These are phyloP conservation scores for Hawksworthiomyces lignivorus DNA, from an alignment of 2,329 filamentous ascomycete species.

Conservation along the genomic window DNA sequence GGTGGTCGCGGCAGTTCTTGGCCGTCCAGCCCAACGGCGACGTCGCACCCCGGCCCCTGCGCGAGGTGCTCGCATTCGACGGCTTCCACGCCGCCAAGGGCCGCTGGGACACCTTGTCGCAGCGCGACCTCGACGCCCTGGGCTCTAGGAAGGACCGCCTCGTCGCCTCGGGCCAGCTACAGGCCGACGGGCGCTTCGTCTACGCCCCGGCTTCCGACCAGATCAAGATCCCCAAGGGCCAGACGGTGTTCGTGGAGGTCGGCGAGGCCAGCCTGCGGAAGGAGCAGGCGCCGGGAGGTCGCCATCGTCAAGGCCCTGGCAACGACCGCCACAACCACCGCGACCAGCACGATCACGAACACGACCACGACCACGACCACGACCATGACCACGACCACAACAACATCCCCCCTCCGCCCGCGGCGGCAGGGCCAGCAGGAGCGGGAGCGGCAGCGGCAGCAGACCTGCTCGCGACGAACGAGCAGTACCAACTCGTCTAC, in stretches of 20 bases:
- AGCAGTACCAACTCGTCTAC: slow-evolving; percentile 65
- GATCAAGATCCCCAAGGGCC: slow-evolving; percentile 83
- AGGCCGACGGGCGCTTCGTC: slow-evolving; percentile 73
- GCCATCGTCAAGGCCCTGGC: not conserved
- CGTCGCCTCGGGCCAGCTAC: slow-evolving; percentile 44
- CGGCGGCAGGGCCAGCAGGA: not conserved
- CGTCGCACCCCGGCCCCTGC: slow-evolving; percentile 51
- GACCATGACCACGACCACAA: slow-evolving; percentile 34
- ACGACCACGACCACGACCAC: too few species aligned
- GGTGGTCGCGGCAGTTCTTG: slow-evolving; percentile 38
- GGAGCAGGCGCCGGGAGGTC: slow-evolving; percentile 37
- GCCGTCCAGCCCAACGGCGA: slow-evolving; percentile 31
- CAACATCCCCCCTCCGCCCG: not conserved
- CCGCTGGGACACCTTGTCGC: slow-evolving; percentile 21
- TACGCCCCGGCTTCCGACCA: slow-evolving; percentile 92
- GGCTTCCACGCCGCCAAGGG: too few species aligned
- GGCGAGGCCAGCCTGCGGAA: slow-evolving; percentile 57
- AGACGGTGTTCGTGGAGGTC: slow-evolving; percentile 71
- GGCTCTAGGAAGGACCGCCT: slow-evolving; percentile 36
- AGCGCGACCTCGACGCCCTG: slow-evolving; percentile 28
- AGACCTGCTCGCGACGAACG: slow-evolving; percentile 44
- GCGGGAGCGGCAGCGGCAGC: slow-evolving; percentile 37
- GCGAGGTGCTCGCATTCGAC: too few species aligned
- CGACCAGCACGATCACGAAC: too few species aligned
- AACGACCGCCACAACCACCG: too few species aligned